Conservation (phyloP, 139 green algal species). For the Chlamydomonas urium region DNA sequence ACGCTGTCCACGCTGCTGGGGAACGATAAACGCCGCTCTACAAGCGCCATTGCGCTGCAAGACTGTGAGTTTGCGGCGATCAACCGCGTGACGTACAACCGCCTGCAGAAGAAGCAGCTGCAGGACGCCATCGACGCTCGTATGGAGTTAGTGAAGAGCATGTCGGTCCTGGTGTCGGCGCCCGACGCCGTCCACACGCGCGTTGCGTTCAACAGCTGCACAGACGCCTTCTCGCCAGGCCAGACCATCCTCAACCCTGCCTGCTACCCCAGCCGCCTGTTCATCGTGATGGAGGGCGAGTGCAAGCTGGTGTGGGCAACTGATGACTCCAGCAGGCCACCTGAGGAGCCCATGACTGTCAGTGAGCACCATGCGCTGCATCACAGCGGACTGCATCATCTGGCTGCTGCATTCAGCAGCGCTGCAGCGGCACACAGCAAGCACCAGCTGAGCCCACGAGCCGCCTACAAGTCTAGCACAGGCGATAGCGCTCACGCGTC, state of each 20-base stretch:
- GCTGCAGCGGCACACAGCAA: no score
- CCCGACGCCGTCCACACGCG: background rate
- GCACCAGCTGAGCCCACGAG: no score
- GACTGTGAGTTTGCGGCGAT: conserved; percentile 31
- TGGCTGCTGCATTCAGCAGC: no score
- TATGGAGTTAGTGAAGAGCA: background rate
- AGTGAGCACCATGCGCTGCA: background rate
- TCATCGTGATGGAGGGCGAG: conserved; percentile 5
- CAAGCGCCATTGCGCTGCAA: conserved; percentile 13
- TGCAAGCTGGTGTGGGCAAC: conserved; percentile 8
- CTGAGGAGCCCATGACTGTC: background rate
- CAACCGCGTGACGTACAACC: conserved; percentile 29
- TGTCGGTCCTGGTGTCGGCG: background rate
- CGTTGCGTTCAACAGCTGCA: background rate
- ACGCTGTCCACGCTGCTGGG: conserved; percentile 15
- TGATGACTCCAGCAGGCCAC: background rate
- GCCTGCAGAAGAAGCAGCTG: conserved; percentile 29
- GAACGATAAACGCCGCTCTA: conserved; percentile 25
- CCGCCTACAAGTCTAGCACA: no score
- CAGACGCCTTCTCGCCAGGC: background rate
- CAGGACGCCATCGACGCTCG: conserved; percentile 11
- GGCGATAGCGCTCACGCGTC: no score
- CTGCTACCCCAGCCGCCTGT: background rate
- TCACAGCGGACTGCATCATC: no score
- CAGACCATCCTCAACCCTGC: background rate